A percentile compares a stretch with the other conserved stretches of the same genome.
Conservation (phyloP, 345 rosid genomes). For the Xanthoceras sorbifolium region DNA sequence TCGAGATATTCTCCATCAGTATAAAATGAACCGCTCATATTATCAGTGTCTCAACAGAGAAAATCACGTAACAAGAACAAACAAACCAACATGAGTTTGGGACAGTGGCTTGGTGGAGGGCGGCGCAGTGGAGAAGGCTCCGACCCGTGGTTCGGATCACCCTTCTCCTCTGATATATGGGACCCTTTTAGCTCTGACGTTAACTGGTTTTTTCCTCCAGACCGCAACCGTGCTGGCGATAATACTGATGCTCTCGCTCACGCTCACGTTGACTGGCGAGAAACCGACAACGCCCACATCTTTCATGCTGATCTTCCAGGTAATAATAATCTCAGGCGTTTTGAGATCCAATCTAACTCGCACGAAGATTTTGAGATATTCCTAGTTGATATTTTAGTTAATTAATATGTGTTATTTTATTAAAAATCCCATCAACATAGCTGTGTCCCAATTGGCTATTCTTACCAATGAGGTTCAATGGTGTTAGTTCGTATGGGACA, state of each 20-base stretch:
- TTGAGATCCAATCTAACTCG: too few species aligned
- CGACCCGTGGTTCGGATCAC: background rate
- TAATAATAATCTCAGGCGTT: too few species aligned
- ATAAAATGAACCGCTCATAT: too few species aligned
- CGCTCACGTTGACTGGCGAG: slow-evolving; percentile 26
- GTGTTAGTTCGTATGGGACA: too few species aligned
- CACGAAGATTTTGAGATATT: too few species aligned
- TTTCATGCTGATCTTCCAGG: slow-evolving; percentile 24
- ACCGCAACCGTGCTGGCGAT: background rate
- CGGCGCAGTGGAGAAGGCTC: background rate
- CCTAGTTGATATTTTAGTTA: too few species aligned
- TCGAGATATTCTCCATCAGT: too few species aligned
- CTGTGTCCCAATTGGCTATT: too few species aligned
- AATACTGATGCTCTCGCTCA: background rate
- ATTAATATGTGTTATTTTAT: too few species aligned
- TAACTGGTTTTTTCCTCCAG: background rate
- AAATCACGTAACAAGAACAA: background rate
- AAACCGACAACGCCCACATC: slow-evolving; percentile 21
- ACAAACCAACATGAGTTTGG: background rate
- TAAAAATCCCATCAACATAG: too few species aligned
- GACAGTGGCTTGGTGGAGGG: background rate
- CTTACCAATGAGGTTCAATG: too few species aligned
- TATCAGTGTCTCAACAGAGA: too few species aligned
- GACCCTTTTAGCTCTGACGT: background rate
- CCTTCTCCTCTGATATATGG: background rate